phyloP scores from a whole-genome alignment of 176 grass and related monocot genomes.

The Oryza australiensis region DNA sequence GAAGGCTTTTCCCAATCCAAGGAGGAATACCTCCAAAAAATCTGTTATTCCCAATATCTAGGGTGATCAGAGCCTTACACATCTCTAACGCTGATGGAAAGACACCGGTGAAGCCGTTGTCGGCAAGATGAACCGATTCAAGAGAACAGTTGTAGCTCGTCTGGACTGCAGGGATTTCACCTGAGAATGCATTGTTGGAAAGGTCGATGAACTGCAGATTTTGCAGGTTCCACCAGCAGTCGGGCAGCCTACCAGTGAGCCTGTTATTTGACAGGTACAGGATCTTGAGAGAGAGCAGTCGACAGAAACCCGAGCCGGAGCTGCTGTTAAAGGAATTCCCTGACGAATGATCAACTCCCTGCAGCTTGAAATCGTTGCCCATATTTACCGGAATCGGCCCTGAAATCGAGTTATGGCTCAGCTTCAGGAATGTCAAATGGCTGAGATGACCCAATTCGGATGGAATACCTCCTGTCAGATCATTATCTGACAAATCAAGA shows the following conservation, averaged over 20 bases:
- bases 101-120: constrained; percentile 37
- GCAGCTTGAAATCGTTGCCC: too few species aligned
- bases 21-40: constrained; percentile 52
- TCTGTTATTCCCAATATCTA: constrained; percentile 50
- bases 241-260: constrained; percentile 52
- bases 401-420: too few species aligned
- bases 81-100: constrained; percentile 26
- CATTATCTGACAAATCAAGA: too few species aligned
- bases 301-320: constrained; percentile 53
- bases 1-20: constrained; percentile 42
- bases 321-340: constrained; percentile 46
- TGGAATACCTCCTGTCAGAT: too few species aligned
- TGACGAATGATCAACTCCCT: too few species aligned
- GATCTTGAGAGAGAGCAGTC: constrained; percentile 41
- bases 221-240: constrained; percentile 56
- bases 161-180: constrained; percentile 41
- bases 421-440: too few species aligned
- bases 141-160: constrained; percentile 34
- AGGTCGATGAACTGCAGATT: constrained; percentile 58
- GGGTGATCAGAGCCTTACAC: constrained; percentile 9
- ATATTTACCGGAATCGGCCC: too few species aligned
- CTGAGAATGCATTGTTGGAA: constrained; percentile 56
- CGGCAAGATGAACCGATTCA: constrained; percentile 49
- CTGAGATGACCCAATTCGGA: too few species aligned
- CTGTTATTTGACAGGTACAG: constrained; percentile 77